These are phyloP conservation scores for Penicillium soppii DNA, from an alignment of 495 filamentous ascomycete species.

Conservation along the genomic window DNA sequence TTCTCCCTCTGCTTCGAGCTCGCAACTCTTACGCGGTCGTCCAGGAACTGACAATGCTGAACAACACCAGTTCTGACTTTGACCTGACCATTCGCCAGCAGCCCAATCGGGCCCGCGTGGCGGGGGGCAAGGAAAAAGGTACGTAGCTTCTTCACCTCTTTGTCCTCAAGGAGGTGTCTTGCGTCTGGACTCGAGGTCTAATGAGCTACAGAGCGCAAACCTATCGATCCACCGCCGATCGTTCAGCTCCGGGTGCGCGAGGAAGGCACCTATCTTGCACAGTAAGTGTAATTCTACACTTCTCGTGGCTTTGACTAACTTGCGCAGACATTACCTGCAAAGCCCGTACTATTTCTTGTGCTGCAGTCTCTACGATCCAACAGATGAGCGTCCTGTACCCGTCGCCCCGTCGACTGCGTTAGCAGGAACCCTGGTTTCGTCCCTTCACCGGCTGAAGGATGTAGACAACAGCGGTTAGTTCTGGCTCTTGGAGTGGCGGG, in stretches of 20 bases:
- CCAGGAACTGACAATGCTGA: constrained; percentile 45
- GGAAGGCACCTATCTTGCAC: constrained; percentile 65
- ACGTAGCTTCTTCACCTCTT: constrained; percentile 13
- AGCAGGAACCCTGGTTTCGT: constrained; percentile 83
- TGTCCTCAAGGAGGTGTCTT: neutral
- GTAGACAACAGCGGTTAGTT: constrained; percentile 72
- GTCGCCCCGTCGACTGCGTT: constrained; percentile 56
- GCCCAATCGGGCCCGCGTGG: constrained; percentile 64
- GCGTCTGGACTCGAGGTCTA: neutral
- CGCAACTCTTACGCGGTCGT: constrained; percentile 33
- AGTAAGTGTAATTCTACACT: constrained; percentile 48
- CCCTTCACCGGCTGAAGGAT: constrained; percentile 90
- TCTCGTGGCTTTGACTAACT: constrained; percentile 7
- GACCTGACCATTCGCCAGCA: constrained; percentile 66
- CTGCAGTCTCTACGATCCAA: constrained; percentile 64
- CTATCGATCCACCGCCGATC: constrained; percentile 92
- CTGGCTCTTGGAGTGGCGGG: neutral
- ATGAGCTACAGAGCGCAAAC: constrained; percentile 71
- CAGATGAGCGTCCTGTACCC: constrained; percentile 57
- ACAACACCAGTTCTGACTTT: constrained; percentile 53
- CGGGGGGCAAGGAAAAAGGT: constrained; percentile 73
- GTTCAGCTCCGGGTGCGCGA: constrained; percentile 75
- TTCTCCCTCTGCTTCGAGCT: constrained; percentile 11
- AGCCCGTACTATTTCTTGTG: constrained; percentile 86
- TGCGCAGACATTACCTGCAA: constrained; percentile 62